Base-by-base conservation (phyloP, 805 yeast genomes). In the Cyberlindnera nakhonratchasimensis region DNA sequence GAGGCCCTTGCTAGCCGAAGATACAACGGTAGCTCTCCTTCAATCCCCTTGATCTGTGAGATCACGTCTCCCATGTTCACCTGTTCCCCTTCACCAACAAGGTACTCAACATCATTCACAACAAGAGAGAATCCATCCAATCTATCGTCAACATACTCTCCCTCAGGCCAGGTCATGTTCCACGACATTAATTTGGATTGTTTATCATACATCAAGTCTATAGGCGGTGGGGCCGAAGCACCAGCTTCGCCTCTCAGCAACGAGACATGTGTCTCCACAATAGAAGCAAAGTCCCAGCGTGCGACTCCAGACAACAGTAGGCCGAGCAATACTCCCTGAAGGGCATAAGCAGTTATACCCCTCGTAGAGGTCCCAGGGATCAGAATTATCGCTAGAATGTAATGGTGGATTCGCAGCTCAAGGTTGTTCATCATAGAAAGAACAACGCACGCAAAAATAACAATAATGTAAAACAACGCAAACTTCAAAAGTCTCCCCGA, bases 271-370 rank as follows among this genome's bases (percentile, higher is more conserved):
- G 96, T 86, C 57, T 91, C 96, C 2, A 86, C 79, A 43, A 91
- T 79, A 12, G 96, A 80, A 2, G 95, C 97, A 55, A 85, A 80
- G 42, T 93, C 97, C 99, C 99, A 91, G 42, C 95, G 69, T 0
- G 95, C 78, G 2, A 87, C 79, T 0, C 99, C 99, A 18, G 90
- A 83, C 6, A 89, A 69, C 37, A 85, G 72, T 34, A 91, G 67
- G 0, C 97, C 99, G 1, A 87, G 59, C 19, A 91, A 65, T 1
- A 91, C 74, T 2, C 97, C 98, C 59, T 90, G 96, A 57, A 86
- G 83, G 8, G 83, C 53, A 51, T 84, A 69, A 0, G 90, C 89
- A 0, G 86, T 70, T 30, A 75, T 58, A 0, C 93, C 90, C 50
- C 79, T 69, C 0, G 91, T 85, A 3, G 80, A 72, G 31, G 96